phyloP scores from a whole-genome alignment of 192 early-diverging fungal genomes.

The Entomortierella lignicola region DNA sequence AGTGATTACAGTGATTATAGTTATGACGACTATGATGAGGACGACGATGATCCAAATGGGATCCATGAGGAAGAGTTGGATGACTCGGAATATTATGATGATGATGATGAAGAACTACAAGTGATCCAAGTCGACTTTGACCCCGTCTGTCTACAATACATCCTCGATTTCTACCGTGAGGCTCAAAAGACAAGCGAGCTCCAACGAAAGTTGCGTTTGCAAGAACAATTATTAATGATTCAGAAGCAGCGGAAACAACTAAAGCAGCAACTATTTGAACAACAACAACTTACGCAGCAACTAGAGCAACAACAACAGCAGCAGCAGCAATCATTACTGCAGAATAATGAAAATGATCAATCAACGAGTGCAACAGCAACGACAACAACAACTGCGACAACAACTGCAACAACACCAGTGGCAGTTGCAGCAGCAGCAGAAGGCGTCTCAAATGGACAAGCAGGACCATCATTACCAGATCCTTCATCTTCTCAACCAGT shows the following conservation, averaged over 20 bases:
- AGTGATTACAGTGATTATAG: constrained; percentile 40
- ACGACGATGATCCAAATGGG: constrained; percentile 24
- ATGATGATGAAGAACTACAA: constrained; percentile 56
- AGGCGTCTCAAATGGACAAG: background rate
- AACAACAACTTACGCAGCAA: constrained; percentile 14
- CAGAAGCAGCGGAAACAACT: constrained; percentile 2
- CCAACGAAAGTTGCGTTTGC: constrained; percentile 12
- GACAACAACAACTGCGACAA: constrained; percentile 2
- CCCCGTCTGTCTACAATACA: constrained; percentile 61
- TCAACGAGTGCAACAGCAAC: constrained; percentile 3
- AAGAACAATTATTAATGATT: constrained; percentile 27
- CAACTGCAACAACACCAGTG: constrained; percentile 12
- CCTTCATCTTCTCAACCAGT: constrained; percentile 9
- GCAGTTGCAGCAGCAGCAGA: background rate
- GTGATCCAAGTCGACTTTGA: constrained; percentile 67
- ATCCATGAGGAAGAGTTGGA: constrained; percentile 36
- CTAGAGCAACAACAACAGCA: constrained; percentile 17
- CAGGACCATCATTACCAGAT: background rate
- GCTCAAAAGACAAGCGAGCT: constrained; percentile 53
- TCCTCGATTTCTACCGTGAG: constrained; percentile 58
- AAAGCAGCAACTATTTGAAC: constrained; percentile 16
- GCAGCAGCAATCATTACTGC: constrained; percentile 7
- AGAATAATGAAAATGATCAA: background rate
- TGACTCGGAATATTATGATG: constrained; percentile 26
- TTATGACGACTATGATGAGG: constrained; percentile 39